Conservation (phyloP, 768 basidiomycete genomes). For the Xerocomus spinulosus region DNA sequence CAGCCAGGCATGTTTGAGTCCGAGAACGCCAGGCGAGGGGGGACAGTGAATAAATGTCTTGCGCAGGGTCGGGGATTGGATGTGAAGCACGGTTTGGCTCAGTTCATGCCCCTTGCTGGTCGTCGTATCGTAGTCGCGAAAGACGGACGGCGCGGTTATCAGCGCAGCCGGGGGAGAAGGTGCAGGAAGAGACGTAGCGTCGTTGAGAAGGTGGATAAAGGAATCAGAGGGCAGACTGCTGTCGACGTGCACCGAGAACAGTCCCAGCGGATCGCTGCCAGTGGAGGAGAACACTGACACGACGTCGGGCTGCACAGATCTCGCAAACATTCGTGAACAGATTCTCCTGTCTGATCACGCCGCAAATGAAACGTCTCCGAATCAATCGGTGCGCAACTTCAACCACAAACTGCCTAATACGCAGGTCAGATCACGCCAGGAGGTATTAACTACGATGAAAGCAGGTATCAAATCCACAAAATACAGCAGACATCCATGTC, state of each 20-base stretch:
- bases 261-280: slow-evolving; percentile 51
- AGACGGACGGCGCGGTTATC: slow-evolving; percentile 38
- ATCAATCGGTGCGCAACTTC: slow-evolving; percentile 1
- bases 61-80: slow-evolving; percentile 70
- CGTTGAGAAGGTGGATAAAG: slow-evolving; percentile 59
- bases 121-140: slow-evolving; percentile 25
- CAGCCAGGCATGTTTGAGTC: slow-evolving; percentile 67
- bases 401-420: slow-evolving; percentile 1
- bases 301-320: slow-evolving; percentile 54
- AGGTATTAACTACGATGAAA: slow-evolving; percentile 1
- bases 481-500: slow-evolving; percentile 14
- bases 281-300: slow-evolving; percentile 79
- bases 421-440: not conserved
- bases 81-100: slow-evolving; percentile 67
- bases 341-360: slow-evolving; percentile 18
- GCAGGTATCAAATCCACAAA: slow-evolving; percentile 2
- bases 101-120: slow-evolving; percentile 37
- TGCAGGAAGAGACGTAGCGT: slow-evolving; percentile 44
- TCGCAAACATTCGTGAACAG: slow-evolving; percentile 43
- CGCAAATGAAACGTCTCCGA: slow-evolving; percentile 13
- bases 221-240: slow-evolving; percentile 55
- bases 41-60: slow-evolving; percentile 69
- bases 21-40: slow-evolving; percentile 36
- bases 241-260: slow-evolving; percentile 51
- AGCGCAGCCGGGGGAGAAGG: slow-evolving; percentile 45